These are phyloP conservation scores for Neoarthrinium moseri DNA, from an alignment of 2,329 filamentous ascomycete genomes.

Conservation along the genomic window DNA sequence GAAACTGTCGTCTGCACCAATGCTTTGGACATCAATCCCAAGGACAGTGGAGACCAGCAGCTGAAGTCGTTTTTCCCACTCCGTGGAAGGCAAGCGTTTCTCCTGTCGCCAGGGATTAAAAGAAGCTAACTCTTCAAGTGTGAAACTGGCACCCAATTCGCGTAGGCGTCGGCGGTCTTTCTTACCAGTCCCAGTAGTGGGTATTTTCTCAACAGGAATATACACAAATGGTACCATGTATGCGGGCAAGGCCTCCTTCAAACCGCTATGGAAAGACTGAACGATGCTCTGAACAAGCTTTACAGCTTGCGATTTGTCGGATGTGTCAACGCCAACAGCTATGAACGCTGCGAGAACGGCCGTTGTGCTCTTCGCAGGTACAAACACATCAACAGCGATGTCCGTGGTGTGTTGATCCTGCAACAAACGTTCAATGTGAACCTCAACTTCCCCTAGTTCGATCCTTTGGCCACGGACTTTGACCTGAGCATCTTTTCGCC, in stretches of 20 bases:
- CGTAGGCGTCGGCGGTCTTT: neutral
- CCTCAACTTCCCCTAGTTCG: constrained; percentile 10
- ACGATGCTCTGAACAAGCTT: neutral
- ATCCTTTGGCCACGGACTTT: constrained; percentile 11
- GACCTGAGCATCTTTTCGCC: constrained; percentile 9
- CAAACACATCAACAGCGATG: no score
- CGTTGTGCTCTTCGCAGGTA: no score
- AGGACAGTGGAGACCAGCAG: constrained; percentile 1
- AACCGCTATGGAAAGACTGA: no score
- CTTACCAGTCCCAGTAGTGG: neutral
- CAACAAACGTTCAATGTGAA: no score
- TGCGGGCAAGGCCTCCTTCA: no score
- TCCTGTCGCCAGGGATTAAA: neutral
- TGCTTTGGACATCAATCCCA: neutral
- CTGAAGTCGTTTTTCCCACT: constrained; percentile 3
- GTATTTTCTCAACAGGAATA: neutral
- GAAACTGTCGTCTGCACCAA: constrained; percentile 21
- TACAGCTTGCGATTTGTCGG: no score
- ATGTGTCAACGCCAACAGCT: no score
- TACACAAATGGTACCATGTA: neutral
- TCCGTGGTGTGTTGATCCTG: no score
- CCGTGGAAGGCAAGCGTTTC: neutral
- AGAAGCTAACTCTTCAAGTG: neutral
- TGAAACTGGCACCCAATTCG: neutral
- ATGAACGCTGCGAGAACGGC: no score